These are phyloP conservation scores for Symbiodinium natans DNA, from an alignment of 73 alveolate species.

Conservation along the genomic window DNA sequence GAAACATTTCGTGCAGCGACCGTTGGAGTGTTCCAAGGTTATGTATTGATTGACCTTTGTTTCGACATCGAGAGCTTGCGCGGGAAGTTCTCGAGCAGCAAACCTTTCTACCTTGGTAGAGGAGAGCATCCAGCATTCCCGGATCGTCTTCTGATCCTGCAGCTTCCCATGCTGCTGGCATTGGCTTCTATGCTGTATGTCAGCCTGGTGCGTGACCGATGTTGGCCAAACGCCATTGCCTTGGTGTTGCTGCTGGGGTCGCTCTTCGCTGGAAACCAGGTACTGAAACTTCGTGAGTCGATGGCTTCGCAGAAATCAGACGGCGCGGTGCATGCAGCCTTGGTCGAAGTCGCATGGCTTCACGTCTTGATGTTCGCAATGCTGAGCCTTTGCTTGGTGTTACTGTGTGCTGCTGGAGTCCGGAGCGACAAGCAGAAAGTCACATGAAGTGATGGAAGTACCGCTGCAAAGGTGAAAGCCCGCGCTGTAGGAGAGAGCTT, in stretches of 20 bases:
- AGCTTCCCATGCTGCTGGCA: conserved; percentile 9
- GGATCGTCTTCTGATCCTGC: neutral
- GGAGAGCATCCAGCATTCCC: neutral
- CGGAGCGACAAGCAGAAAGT: neutral
- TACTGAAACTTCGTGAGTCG: neutral
- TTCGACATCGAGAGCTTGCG: conserved; percentile 18
- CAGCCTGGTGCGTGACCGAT: neutral
- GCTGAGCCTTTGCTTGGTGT: conserved; percentile 9
- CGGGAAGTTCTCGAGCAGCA: conserved; percentile 17
- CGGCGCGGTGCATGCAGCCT: neutral
- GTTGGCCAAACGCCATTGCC: neutral
- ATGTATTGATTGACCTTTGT: neutral
- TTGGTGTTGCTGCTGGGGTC: conserved; percentile 3
- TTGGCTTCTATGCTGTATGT: neutral
- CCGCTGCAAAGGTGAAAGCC: too few relatives aligned
- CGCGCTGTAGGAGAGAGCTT: too few relatives aligned
- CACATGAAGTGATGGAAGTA: too few relatives aligned
- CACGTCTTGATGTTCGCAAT: neutral
- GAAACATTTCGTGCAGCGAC: neutral
- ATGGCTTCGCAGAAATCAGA: neutral
- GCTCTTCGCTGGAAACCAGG: neutral
- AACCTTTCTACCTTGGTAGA: conserved; percentile 3
- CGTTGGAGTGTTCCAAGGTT: neutral
- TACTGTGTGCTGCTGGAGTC: neutral
- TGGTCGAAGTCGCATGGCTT: neutral